Evolutionary conservation across 225 moss, liverwort and hornwort species (phyloP).

Genomic region (Marchantia paleacea): DNA sequence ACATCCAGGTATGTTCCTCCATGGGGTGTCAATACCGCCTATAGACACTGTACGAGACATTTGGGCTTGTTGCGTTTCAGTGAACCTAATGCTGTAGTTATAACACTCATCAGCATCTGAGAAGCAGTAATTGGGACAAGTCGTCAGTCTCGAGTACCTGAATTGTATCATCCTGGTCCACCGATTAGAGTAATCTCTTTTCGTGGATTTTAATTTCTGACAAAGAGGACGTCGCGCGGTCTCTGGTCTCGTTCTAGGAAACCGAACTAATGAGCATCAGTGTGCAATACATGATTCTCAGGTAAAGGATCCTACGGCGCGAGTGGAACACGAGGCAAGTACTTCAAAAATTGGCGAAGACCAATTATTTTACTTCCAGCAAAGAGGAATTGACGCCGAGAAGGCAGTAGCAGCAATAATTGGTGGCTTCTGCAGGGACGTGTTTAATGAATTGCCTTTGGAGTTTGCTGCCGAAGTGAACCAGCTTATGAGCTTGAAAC

Average conservation of each 20-base stretch:
- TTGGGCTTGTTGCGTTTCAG: neutral
- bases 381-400: conserved; percentile 89
- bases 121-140: too few species aligned
- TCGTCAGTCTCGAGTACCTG: too few species aligned
- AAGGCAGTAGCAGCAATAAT: conserved; percentile 92
- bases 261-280: too few species aligned
- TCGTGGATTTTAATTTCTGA: too few species aligned
- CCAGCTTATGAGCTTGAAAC: conserved; percentile 97
- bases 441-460: conserved; percentile 88
- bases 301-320: conserved; percentile 94
- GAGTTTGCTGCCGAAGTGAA: conserved; percentile 97
- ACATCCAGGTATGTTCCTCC: conserved; percentile 62
- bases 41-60: neutral
- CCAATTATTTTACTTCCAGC: conserved; percentile 92
- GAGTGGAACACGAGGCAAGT: conserved; percentile 97
- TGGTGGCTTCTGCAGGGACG: conserved; percentile 93
- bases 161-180: too few species aligned
- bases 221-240: too few species aligned
- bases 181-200: too few species aligned
- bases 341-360: conserved; percentile 98
- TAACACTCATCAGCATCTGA: too few species aligned
- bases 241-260: too few species aligned
- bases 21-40: neutral
- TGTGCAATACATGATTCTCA: conserved; percentile 8
- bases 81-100: too few species aligned